Base-by-base conservation (phyloP, 805 yeast species). In the Candida anglica region DNA sequence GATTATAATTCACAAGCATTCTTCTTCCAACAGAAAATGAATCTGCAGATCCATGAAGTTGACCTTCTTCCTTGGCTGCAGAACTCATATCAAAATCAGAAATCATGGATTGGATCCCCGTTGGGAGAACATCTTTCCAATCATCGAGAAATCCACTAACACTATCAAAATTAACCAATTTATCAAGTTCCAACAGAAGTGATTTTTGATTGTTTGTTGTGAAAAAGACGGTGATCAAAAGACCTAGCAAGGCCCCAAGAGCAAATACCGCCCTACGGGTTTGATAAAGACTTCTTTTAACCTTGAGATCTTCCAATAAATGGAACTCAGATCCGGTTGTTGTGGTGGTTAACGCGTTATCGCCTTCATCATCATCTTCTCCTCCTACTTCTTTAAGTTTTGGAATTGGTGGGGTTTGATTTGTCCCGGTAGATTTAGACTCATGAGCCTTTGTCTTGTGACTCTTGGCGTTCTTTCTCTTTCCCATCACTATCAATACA, bases 11-110 rank as follows among this genome's bases (percentile, higher is more conserved):
- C 8, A 57, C 52, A 23, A 61, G 62, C 69, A 91, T 60, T 25
- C 70, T 48, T 45, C 71, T 75, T 1, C 98, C 98, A 13, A 88
- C 95, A 0, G 93, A 86, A 63, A 93, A 93, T 31, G 89, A 79
- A 40, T 87, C 95, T 5, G 87, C 75, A 4, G 83, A 69, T 24
- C 81, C 81, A 15, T 67, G 66, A 19, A 69, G 53, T 6, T 42
- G 44, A 9, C 45, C 54, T 2, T 38, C 38, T 15, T 45, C 39
- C 27, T 42, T 44, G 19, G 53, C 59, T 11, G 42, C 41, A 6
- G 50, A 50, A 9, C 62, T 66, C n/a, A 50, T 47, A 29, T 69
- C 69, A n/a, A 77, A 60, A 35, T 79, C 82, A 15, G 69, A 63
- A 21, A 89, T 60, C 26, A 86, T 74, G 5, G 73, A 64, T 33